A percentile compares a stretch with the other conserved stretches of the same genome.
Conservation (phyloP, 1,284 basidiomycete genomes). For the Leccinum subspadiceum region DNA sequence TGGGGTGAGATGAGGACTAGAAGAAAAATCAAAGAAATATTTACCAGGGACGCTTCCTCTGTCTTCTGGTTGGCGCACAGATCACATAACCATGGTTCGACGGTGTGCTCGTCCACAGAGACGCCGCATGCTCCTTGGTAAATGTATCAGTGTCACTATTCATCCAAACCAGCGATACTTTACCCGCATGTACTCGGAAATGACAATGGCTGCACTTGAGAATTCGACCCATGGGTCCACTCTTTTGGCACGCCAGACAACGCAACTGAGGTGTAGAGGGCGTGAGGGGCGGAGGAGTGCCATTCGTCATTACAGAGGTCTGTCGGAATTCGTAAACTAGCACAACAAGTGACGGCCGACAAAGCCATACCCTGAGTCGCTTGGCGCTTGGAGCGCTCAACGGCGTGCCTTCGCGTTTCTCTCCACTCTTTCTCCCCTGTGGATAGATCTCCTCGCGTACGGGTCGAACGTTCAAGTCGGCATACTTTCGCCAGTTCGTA, state of each 20-base stretch:
- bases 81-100: conserved; percentile 81
- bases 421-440: conserved; percentile 46
- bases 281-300: conserved; percentile 51
- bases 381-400: conserved; percentile 60
- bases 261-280: conserved; percentile 58
- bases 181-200: conserved; percentile 75
- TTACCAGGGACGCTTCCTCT: conserved; percentile 75
- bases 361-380: conserved; percentile 56
- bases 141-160: conserved; percentile 8
- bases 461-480: conserved; percentile 74
- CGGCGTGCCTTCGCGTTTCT: conserved; percentile 82
- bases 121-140: conserved; percentile 64
- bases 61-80: conserved; percentile 79
- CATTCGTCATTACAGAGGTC: conserved; percentile 53
- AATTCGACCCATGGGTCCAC: conserved; percentile 72
- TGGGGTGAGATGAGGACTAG: conserved; percentile 7
- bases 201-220: conserved; percentile 78
- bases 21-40: conserved; percentile 1
- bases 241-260: conserved; percentile 75
- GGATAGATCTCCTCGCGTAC: conserved; percentile 60
- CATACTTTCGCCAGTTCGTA: conserved; percentile 84
- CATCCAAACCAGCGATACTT: not conserved
- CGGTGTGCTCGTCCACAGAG: conserved; percentile 54
- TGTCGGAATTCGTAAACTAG: conserved; percentile 24
- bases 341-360: not conserved